phyloP scores from a whole-genome alignment of 2,329 filamentous ascomycete genomes.

The Penicillium thymicola region DNA sequence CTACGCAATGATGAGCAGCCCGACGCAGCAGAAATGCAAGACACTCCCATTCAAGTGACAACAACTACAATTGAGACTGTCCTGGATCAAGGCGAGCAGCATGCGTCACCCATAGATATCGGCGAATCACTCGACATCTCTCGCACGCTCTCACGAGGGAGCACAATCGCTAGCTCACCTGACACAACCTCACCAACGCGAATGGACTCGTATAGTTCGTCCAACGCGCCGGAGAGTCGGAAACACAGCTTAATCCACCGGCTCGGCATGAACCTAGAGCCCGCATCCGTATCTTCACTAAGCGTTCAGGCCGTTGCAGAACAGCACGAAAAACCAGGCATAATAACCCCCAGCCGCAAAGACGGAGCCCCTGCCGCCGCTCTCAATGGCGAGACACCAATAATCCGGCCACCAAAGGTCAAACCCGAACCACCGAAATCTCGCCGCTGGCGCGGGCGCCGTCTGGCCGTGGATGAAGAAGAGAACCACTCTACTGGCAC shows the following conservation, averaged over 20 bases:
- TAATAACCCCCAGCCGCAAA: constrained; percentile 71
- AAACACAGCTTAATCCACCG: constrained; percentile 27
- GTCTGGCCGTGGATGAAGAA: constrained; percentile 33
- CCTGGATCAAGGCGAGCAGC: constrained; percentile 12
- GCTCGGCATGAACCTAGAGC: constrained; percentile 68
- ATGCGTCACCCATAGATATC: constrained; percentile 21
- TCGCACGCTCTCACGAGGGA: constrained; percentile 36
- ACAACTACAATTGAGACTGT: constrained; percentile 21
- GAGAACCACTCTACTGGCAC: constrained; percentile 20
- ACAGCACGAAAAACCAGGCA: constrained; percentile 76
- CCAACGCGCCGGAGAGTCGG: constrained; percentile 12
- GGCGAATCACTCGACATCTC: constrained; percentile 32
- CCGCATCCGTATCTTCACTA: constrained; percentile 67
- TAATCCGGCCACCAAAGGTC: constrained; percentile 26
- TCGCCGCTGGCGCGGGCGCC: constrained; percentile 43
- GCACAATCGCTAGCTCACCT: constrained; percentile 32
- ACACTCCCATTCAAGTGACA: constrained; percentile 9
- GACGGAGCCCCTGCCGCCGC: constrained; percentile 32
- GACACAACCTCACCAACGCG: constrained; percentile 49
- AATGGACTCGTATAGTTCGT: constrained; percentile 29
- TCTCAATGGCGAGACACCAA: constrained; percentile 19
- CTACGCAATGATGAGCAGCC: constrained; percentile 33
- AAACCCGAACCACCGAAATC: constrained; percentile 44
- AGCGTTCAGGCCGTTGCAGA: constrained; percentile 76
- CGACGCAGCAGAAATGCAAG: constrained; percentile 14